Base-by-base conservation (phyloP, 129 eudicot genomes). In the Tagetes erecta region DNA sequence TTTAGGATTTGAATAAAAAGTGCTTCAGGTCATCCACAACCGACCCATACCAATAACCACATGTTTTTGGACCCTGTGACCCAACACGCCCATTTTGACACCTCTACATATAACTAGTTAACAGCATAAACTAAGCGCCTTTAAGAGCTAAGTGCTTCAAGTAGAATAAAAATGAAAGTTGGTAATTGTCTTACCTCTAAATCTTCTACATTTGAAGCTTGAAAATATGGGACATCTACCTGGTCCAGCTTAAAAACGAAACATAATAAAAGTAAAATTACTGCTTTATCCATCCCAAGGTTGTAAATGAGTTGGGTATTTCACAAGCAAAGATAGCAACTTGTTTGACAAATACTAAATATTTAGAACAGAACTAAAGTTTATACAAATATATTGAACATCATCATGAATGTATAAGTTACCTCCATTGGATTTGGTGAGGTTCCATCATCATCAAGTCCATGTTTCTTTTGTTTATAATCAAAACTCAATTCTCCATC, bases 401-500 rank as follows among this genome's bases (percentile, higher is more conserved):
- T 44, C 41, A 57, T 55, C 47, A 38, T 12, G n/a, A 40, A 66
- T 52, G 57, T 41, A 76, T 45, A 66, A 39, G 72, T 75, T 52
- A 89, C 98, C 99, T 91, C 99, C 87, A 84, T 81, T 13, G 88
- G 90, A 70, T 86, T 85, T 71, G 84, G 84, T 11, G 80, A 83
- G 66, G 81, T 76, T 73, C 71, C 77, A 78, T 78, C 84, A 75
- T 74, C 80, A 47, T 88, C 96, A 52, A 76, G 57, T 50, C 87
- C 88, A 31, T 75, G 91, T 83, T 86, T 86, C 78, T 84, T 82
- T 46, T 67, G 81, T 78, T 82, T 84, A 40, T 84, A 87, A 68
- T 93, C 89, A 80, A 90, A 90, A 84, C 94, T 94, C 63, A 88
- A 59, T 70, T 86, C 99, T 57, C 91, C 88, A 79, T 79, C 87